Evolutionary conservation across 208 protist genomes (phyloP).

Genomic region (Wallacemonas collosoma): DNA sequence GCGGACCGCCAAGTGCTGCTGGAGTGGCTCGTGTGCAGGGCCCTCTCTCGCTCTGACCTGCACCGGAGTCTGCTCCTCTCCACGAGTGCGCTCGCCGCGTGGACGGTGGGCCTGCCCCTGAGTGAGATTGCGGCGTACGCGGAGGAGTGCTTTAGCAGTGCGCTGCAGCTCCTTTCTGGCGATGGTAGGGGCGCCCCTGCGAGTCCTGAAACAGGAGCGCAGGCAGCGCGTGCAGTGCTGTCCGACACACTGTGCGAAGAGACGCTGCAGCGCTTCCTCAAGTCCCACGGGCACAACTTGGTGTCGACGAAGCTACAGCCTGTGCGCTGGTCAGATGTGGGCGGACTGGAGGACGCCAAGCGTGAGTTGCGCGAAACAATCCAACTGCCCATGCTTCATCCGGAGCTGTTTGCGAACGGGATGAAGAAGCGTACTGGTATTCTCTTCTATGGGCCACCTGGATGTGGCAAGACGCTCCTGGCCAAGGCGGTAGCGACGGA

Average conservation of each 20-base stretch:
- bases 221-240: constrained; percentile 45
- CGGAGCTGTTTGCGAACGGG: constrained; percentile 74
- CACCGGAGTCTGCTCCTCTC: constrained; percentile 66
- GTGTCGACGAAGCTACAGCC: constrained; percentile 88
- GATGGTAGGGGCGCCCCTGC: not conserved
- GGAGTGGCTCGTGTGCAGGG: constrained; percentile 12
- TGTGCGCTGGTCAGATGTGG: constrained; percentile 90
- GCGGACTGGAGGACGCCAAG: constrained; percentile 91
- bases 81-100: constrained; percentile 49
- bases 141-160: constrained; percentile 42
- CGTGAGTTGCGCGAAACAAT: constrained; percentile 82
- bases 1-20: constrained; percentile 26
- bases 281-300: constrained; percentile 78
- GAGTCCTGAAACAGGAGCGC: no score
- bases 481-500: constrained; percentile 94
- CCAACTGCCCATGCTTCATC: constrained; percentile 82
- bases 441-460: constrained; percentile 92
- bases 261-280: constrained; percentile 64
- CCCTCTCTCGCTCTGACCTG: constrained; percentile 26
- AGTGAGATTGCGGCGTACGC: constrained; percentile 64
- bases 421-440: constrained; percentile 83
- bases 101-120: constrained; percentile 73
- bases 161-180: constrained; percentile 17
- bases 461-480: constrained; percentile 94
- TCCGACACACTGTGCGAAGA: constrained; percentile 57